These are phyloP conservation scores for Raddia guianensis DNA, from an alignment of 176 grass and related monocot genomes.

Conservation along the genomic window DNA sequence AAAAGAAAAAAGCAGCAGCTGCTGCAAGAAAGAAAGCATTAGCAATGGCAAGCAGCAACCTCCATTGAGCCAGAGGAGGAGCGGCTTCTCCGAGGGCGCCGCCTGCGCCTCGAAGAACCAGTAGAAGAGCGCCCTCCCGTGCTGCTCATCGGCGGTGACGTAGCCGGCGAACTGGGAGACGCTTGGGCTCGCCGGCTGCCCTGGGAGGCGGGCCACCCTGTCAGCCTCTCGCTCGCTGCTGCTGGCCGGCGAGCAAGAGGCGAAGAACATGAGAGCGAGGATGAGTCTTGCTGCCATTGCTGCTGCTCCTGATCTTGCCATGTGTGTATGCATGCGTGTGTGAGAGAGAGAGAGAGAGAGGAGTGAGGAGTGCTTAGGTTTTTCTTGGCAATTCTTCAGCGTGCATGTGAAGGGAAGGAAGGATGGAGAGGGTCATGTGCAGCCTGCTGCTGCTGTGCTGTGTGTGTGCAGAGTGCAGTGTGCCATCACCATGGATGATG, in stretches of 20 bases:
- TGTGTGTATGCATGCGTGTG: not conserved
- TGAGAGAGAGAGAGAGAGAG: not conserved
- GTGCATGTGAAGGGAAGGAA: not conserved
- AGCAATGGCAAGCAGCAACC: constrained; percentile 31
- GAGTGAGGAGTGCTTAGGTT: not conserved
- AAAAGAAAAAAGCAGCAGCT: not conserved
- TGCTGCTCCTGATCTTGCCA: not conserved
- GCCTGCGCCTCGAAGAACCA: constrained; percentile 90
- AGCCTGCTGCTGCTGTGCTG: not conserved
- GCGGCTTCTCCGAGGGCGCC: constrained; percentile 49
- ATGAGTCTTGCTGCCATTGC: not conserved
- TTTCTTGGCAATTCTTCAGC: not conserved
- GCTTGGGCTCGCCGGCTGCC: constrained; percentile 49
- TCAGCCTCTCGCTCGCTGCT: constrained; percentile 34
- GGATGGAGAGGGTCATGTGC: not conserved
- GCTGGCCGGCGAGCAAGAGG: not conserved
- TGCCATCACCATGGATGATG: not conserved
- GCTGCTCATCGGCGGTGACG: constrained; percentile 50
- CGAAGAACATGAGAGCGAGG: not conserved
- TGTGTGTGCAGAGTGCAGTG: not conserved
- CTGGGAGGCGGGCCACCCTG: constrained; percentile 51
- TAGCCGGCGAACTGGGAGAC: constrained; percentile 64
- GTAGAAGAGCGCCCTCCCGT: constrained; percentile 67
- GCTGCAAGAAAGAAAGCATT: too few species aligned
- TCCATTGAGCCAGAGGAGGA: constrained; percentile 91